These are phyloP conservation scores for Eucalyptus pumila DNA, from an alignment of 345 rosid genomes.

Conservation along the genomic window DNA sequence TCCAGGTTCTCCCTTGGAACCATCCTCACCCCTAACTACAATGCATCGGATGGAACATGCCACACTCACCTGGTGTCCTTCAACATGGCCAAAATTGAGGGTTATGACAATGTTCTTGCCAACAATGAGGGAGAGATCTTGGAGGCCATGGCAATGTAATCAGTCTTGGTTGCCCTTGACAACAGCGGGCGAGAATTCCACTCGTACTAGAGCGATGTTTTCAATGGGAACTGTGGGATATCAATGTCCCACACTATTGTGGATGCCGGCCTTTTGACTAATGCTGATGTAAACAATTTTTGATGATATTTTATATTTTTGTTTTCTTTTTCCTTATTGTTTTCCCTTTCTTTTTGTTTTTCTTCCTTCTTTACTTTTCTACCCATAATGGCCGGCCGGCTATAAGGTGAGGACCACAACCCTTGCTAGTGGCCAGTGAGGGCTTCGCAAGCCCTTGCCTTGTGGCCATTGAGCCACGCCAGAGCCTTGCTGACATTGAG, in stretches of 20 bases:
- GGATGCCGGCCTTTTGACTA: fast-evolving
- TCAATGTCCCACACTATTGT: slow-evolving; percentile 22
- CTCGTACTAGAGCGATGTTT: slow-evolving; percentile 26
- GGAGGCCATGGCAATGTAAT: slow-evolving; percentile 34
- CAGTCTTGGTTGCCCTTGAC: slow-evolving; percentile 23
- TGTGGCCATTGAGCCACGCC: no score
- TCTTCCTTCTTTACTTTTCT: no score
- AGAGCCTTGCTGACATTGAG: no score
- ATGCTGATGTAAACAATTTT: no score
- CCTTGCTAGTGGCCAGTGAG: no score
- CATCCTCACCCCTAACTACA: not conserved
- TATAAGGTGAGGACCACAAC: no score
- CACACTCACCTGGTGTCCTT: not conserved
- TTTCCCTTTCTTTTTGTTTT: no score
- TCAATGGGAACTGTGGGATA: slow-evolving; percentile 17
- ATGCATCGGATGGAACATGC: slow-evolving; percentile 15
- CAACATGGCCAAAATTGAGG: slow-evolving; percentile 7
- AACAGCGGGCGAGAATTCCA: slow-evolving; percentile 6
- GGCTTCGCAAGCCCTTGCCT: no score
- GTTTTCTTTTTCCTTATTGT: no score
- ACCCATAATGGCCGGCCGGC: fast-evolving
- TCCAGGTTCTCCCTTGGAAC: no score
- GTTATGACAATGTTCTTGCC: slow-evolving; percentile 17
- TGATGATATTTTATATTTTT: no score
- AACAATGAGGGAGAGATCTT: slow-evolving; percentile 35